Evolutionary conservation across 192 early-diverging fungal genomes (phyloP).

Genomic region (Lobosporangium transversale): DNA sequence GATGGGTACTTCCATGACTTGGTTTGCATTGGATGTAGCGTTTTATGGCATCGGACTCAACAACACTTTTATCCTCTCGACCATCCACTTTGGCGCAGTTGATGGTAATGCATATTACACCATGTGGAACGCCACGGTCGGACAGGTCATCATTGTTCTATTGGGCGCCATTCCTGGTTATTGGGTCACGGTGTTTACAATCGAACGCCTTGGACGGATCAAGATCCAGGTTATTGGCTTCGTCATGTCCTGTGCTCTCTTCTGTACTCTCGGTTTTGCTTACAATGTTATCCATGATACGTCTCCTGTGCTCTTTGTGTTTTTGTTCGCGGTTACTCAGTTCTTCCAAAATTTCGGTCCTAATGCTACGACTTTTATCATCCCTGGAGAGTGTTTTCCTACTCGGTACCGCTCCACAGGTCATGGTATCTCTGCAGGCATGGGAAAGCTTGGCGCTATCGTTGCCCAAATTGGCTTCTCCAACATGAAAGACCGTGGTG

Average conservation of each 20-base stretch:
- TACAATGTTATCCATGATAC: constrained; percentile 67
- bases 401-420: constrained; percentile 70
- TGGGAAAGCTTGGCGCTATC: constrained; percentile 73
- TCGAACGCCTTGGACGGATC: constrained; percentile 74
- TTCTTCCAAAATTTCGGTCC: constrained; percentile 95
- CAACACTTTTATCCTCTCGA: constrained; percentile 33
- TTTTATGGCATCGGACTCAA: constrained; percentile 55
- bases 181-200: constrained; percentile 88
- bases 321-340: constrained; percentile 71
- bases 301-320: constrained; percentile 67
- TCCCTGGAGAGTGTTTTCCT: constrained; percentile 73
- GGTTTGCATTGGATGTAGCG: constrained; percentile 75
- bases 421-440: constrained; percentile 71
- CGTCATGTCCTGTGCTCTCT: constrained; percentile 38
- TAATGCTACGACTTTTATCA: constrained; percentile 84
- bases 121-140: constrained; percentile 40
- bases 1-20: constrained; percentile 69
- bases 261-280: constrained; percentile 72
- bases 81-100: constrained; percentile 15
- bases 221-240: constrained; percentile 39
- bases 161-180: constrained; percentile 66
- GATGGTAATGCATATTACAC: constrained; percentile 12
- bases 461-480: constrained; percentile 67
- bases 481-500: constrained; percentile 62
- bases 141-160: constrained; percentile 36